Percentiles rank a stretch among this genome's conserved stretches.
Evolutionary conservation across 768 basidiomycete species (phyloP).

Genomic region (Boletus bicolor): DNA sequence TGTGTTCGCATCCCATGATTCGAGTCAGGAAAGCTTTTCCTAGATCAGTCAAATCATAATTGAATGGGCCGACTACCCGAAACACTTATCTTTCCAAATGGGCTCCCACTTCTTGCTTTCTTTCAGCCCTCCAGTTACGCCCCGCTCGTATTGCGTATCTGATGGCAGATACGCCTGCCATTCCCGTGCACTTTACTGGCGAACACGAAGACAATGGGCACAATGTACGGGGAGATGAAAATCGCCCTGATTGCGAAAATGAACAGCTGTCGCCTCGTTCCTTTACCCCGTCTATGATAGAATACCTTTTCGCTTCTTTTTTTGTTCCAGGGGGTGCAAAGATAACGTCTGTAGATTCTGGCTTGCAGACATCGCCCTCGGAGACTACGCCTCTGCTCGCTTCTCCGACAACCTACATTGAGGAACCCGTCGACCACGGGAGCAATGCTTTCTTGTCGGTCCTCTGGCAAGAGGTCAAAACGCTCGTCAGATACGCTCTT

Average conservation of each 20-base stretch:
- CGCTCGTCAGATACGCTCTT: constrained; percentile 61
- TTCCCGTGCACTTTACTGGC: constrained; percentile 46
- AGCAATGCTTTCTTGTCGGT: constrained; percentile 12
- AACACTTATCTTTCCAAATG: background rate
- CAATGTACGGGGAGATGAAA: constrained; percentile 5
- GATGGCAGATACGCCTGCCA: constrained; percentile 27
- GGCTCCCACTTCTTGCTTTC: background rate
- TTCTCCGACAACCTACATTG: constrained; percentile 50
- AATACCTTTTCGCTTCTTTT: constrained; percentile 1
- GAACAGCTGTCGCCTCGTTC: background rate
- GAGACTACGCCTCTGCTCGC: constrained; percentile 61
- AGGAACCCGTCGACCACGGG: constrained; percentile 32
- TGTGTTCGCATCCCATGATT: too few relatives aligned
- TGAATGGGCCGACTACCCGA: background rate
- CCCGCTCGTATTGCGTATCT: background rate
- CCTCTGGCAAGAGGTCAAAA: constrained; percentile 22
- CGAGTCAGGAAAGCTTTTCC: too few relatives aligned
- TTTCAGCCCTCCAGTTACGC: too few relatives aligned
- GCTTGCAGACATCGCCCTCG: constrained; percentile 9
- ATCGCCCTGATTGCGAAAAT: background rate
- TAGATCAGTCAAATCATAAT: too few relatives aligned
- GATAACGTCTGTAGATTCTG: background rate
- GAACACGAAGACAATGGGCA: constrained; percentile 17
- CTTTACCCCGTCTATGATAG: constrained; percentile 1
- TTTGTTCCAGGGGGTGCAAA: background rate